phyloP scores from a whole-genome alignment of 768 basidiomycete species.

The Collybia nuda region DNA sequence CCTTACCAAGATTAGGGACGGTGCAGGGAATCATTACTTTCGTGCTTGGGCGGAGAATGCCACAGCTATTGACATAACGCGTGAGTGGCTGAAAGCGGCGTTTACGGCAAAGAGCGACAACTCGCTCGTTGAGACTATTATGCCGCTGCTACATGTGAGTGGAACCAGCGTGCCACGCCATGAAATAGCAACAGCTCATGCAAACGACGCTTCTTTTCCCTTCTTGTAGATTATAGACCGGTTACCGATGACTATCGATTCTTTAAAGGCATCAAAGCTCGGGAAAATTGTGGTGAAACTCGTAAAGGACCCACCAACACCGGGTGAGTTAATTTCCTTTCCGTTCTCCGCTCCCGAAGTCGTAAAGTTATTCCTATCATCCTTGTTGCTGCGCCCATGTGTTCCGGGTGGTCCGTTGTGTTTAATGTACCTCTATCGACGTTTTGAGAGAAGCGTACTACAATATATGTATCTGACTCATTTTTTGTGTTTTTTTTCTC shows the following conservation, averaged over 20 bases:
- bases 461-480: slow-evolving; percentile 70
- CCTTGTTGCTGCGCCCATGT: slow-evolving; percentile 14
- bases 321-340: slow-evolving; percentile 64
- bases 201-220: background rate
- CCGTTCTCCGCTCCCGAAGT: slow-evolving; percentile 10
- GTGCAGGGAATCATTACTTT: slow-evolving; percentile 84
- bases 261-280: slow-evolving; percentile 69
- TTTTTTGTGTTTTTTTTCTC: slow-evolving; percentile 38
- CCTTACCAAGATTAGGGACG: slow-evolving; percentile 77
- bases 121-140: slow-evolving; percentile 69
- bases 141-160: slow-evolving; percentile 87
- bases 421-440: slow-evolving; percentile 25
- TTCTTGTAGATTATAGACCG: slow-evolving; percentile 74
- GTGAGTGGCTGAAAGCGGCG: slow-evolving; percentile 80
- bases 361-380: background rate
- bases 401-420: slow-evolving; percentile 4
- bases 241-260: slow-evolving; percentile 70
- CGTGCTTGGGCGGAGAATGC: slow-evolving; percentile 83
- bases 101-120: slow-evolving; percentile 54
- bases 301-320: slow-evolving; percentile 69
- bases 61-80: slow-evolving; percentile 71
- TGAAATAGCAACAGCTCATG: background rate
- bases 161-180: slow-evolving; percentile 2
- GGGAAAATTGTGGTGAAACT: slow-evolving; percentile 80
- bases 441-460: slow-evolving; percentile 36